Evolutionary conservation across 73 alveolate genomes (phyloP).

Genomic region (Paramecium tetraurelia): DNA sequence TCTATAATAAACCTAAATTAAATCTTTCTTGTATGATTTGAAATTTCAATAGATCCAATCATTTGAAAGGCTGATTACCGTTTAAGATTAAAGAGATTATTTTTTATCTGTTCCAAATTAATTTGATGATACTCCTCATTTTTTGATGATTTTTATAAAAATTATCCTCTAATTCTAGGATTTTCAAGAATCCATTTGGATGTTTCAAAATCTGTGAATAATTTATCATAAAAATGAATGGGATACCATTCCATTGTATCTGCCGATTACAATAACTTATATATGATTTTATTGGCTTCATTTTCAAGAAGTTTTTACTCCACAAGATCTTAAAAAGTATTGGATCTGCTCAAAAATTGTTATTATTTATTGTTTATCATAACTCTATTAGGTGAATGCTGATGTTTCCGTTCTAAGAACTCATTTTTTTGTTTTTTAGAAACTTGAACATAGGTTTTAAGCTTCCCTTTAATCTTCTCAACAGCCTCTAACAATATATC

Average conservation of each 20-base stretch:
- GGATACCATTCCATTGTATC: background rate
- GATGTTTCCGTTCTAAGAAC: background rate
- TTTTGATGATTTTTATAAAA: background rate
- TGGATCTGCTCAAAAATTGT: background rate
- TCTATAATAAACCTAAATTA: slow-evolving; percentile 15
- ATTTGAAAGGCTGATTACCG: background rate
- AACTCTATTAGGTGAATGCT: background rate
- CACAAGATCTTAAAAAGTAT: background rate
- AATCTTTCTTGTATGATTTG: background rate
- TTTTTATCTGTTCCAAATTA: background rate
- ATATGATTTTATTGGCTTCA: background rate
- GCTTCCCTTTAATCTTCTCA: background rate
- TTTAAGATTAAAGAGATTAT: background rate
- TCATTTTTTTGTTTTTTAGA: background rate
- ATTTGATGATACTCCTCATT: background rate
- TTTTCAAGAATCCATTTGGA: background rate
- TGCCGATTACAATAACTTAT: background rate
- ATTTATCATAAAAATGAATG: background rate
- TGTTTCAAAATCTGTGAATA: slow-evolving; percentile 28
- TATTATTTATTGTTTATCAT: background rate
- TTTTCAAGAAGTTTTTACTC: slow-evolving; percentile 4
- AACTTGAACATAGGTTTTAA: background rate
- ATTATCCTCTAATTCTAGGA: background rate
- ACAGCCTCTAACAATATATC: background rate
- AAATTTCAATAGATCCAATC: background rate